Base-by-base conservation (phyloP, 306 rosid genomes). In the Begonia fuchsioides region DNA sequence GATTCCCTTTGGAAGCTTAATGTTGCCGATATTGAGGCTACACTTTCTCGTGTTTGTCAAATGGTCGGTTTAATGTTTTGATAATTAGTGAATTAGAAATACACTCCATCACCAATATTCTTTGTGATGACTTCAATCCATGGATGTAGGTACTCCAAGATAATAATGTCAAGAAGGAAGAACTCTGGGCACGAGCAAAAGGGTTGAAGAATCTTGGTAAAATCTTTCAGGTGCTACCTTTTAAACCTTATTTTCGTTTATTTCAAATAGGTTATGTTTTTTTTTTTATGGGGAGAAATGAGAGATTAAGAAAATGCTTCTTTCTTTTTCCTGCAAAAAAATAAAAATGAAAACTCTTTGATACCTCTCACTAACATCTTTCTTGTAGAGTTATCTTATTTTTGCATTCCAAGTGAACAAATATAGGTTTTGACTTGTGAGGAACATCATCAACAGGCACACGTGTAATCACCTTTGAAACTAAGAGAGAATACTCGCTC, bases 1-100 rank as follows among this genome's bases (percentile, higher is more conserved):
- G 95, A 90, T 75, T 90, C 97, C 55, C 73, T 90, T 61, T 90
- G 97, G 97, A 90, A 90, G 76, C 93, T 90, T 62, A 90, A 90
- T 46, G 97, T 90, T 39, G 94, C 97, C 12, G 97, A 90, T 64
- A 90, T 90, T 61, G 97, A 90, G 83, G 87, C 92, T 58, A 90
- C 97, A 38, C 85, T 90, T 58, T 90, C 97, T 47, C 95, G 85
- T 6, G 97, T 90, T 62, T 90, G 97, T 69, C 97, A 81, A 67
- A 82, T 76, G 94, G 95, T 90, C 63, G 77, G 39, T 62, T 70
- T 59, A 49, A 35, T 68, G 55, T 11, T 12, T 44, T 13, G 50
- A 43, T 20, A 15, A 11, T 61, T 66, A 54, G 35, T 18, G 14
- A 32, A 5, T 10, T 43, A 49, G 0, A 11, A 47, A 51, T 20